These are phyloP conservation scores for Psilocybe cubensis DNA, from an alignment of 768 basidiomycete genomes.

Conservation along the genomic window DNA sequence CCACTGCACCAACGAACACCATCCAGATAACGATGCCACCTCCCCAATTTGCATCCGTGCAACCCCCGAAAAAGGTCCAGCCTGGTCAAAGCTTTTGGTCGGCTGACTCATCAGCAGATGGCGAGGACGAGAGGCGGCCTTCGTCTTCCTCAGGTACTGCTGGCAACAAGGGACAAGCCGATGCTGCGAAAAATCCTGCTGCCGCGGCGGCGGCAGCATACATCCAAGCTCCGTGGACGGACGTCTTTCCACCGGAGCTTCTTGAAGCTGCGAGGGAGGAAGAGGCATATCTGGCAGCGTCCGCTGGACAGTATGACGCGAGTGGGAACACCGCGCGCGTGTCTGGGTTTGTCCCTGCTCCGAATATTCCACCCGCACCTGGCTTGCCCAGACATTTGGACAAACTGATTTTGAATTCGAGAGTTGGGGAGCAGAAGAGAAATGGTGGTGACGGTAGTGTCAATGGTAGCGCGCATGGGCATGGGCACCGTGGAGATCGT, in stretches of 20 bases:
- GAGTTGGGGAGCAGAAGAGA: constrained; percentile 31
- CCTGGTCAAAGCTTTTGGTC: constrained; percentile 48
- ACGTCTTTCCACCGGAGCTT: constrained; percentile 76
- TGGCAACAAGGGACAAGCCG: not conserved
- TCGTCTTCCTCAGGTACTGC: constrained; percentile 6
- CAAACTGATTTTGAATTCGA: constrained; percentile 86
- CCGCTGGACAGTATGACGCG: constrained; percentile 37
- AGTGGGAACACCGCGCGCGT: constrained; percentile 24
- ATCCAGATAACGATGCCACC: constrained; percentile 18
- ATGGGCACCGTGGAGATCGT: constrained; percentile 17
- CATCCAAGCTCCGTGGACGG: constrained; percentile 64
- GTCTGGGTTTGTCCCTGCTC: constrained; percentile 57
- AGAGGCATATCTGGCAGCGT: constrained; percentile 69
- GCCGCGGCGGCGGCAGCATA: constrained; percentile 11
- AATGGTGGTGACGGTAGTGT: constrained; percentile 24
- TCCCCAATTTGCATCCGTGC: constrained; percentile 20
- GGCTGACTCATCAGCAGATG: constrained; percentile 37
- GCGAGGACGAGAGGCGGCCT: constrained; percentile 31
- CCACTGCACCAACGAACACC: no score
- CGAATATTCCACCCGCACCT: constrained; percentile 88
- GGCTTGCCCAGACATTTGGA: constrained; percentile 89
- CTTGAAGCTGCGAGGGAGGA: constrained; percentile 82
- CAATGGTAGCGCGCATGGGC: constrained; percentile 18
- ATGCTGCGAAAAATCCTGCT: not conserved
- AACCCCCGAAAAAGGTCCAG: constrained; percentile 20